Base-by-base conservation (phyloP, 176 grass and related monocot species). In the Pontederia paniculata region DNA sequence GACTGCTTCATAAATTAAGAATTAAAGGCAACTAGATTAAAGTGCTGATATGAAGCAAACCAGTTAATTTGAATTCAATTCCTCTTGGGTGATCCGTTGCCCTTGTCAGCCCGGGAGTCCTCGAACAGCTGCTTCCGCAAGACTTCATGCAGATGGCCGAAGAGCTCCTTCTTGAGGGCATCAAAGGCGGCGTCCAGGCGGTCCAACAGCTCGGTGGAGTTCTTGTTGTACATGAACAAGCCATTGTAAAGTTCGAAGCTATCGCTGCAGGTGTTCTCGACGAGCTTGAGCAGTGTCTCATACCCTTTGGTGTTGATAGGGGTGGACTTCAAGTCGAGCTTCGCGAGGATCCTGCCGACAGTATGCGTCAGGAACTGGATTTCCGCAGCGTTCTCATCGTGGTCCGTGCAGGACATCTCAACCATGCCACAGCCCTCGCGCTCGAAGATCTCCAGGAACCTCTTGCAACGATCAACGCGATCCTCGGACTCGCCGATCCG, bases 241-340 rank as follows among this genome's bases (percentile, higher is more conserved):
- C 84, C 89, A 42, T 95, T 82, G 69, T 88, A 95, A 15, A 95
- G 89, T 46, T 88, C 84, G 55, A 95, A 95, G 76, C 89, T 95
- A 65, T 95, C 89, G 52, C 77, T 72, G 59, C 89, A 95, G 14
- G 89, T 95, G 78, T 95, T 95, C 21, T 85, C 84, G 1, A 88
- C 81, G 1, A 95, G 72, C 11, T 77, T 42, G 68, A 95, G 84
- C 71, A 95, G 72, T 58, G 84, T 72, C 64, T 88, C 81, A 66
- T 79, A 88, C 0, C 81, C 89, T 19, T 54, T 75, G 12, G 77
- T 88, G 63, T 65, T 48, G 70, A 84, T 82, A 4, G 74, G 60
- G 19, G 81, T 88, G 0, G 75, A 1, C 12, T 45, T 57, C 62
- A 95, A 73, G 10, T 56, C 47, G 1, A 88, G 42, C 73, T 53